Evolutionary conservation across 768 basidiomycete genomes (phyloP).

Genomic region (Boletus sp.): DNA sequence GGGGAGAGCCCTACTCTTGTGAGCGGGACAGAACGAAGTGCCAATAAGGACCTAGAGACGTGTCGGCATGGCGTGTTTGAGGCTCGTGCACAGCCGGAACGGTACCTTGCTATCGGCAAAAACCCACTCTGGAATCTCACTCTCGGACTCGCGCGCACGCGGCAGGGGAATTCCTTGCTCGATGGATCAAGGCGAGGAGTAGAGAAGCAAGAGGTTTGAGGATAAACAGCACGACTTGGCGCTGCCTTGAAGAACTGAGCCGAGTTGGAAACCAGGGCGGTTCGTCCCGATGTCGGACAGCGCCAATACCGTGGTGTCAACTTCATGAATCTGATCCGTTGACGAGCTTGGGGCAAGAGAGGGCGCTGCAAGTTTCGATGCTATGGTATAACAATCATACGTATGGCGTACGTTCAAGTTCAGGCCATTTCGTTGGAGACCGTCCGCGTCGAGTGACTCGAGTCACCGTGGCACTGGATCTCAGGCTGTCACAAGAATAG

Average conservation of each 20-base stretch:
- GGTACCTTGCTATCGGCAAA: slow-evolving; percentile 14
- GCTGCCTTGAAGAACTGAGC: slow-evolving; percentile 5
- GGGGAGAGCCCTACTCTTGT: background rate
- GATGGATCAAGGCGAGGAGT: background rate
- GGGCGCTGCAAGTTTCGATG: background rate
- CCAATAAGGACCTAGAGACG: slow-evolving; percentile 13
- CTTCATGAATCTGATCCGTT: slow-evolving; percentile 13
- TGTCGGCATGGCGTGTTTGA: slow-evolving; percentile 9
- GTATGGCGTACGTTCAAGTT: background rate
- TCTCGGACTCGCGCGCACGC: background rate
- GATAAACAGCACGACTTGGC: background rate
- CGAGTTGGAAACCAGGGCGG: slow-evolving; percentile 12
- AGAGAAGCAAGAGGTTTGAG: background rate
- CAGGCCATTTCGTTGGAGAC: background rate
- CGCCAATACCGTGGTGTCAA: slow-evolving; percentile 10
- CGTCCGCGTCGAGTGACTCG: background rate
- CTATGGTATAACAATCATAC: slow-evolving; percentile 11
- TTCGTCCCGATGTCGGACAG: slow-evolving; percentile 6
- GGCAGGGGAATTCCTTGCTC: background rate
- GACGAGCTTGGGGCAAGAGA: background rate
- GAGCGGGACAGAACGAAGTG: background rate
- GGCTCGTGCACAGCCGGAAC: background rate
- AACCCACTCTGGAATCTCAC: background rate
- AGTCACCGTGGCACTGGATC: background rate
- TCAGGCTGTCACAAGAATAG: background rate